A percentile compares a stretch with the other conserved stretches of the same genome.
phyloP scores from a whole-genome alignment of 768 basidiomycete genomes.

The Mycena alexandri region DNA sequence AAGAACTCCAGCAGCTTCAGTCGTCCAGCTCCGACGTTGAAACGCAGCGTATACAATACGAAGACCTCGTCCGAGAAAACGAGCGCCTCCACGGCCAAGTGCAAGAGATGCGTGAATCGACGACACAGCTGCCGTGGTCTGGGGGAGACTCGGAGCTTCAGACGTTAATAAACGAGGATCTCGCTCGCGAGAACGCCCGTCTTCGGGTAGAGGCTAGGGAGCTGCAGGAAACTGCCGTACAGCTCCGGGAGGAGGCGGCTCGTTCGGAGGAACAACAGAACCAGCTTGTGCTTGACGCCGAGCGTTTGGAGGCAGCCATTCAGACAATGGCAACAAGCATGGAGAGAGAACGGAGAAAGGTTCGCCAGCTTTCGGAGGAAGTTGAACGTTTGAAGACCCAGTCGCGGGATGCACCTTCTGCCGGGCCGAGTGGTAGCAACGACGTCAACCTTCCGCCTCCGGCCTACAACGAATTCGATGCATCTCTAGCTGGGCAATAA shows the following conservation, averaged over 20 bases:
- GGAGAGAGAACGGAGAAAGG: conserved; percentile 26
- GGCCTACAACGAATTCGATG: conserved; percentile 24
- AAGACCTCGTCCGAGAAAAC: conserved; percentile 33
- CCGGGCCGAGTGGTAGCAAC: conserved; percentile 8
- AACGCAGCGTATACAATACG: conserved; percentile 33
- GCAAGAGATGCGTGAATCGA: conserved; percentile 37
- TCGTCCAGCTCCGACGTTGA: conserved; percentile 29
- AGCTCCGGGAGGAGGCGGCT: conserved; percentile 28
- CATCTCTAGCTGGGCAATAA: background rate
- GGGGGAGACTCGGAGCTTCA: conserved; percentile 37
- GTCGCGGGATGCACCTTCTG: background rate
- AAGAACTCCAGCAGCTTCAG: conserved; percentile 24
- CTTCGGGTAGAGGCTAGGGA: conserved; percentile 30
- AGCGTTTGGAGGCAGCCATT: conserved; percentile 16
- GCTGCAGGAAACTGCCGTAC: conserved; percentile 27
- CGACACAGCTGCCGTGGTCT: conserved; percentile 37
- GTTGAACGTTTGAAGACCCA: conserved; percentile 28
- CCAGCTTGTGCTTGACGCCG: conserved; percentile 17
- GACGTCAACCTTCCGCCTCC: conserved; percentile 30
- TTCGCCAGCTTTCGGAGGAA: conserved; percentile 30
- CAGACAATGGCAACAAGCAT: conserved; percentile 21
- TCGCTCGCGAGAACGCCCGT: conserved; percentile 33
- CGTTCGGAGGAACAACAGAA: conserved; percentile 26
- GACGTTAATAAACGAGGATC: conserved; percentile 36
- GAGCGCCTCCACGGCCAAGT: conserved; percentile 30